Evolutionary conservation across 2,329 filamentous ascomycete species (phyloP), one percentile per base, ranked within the genome.

Genomic region (Blastomyces parvus): DNA sequence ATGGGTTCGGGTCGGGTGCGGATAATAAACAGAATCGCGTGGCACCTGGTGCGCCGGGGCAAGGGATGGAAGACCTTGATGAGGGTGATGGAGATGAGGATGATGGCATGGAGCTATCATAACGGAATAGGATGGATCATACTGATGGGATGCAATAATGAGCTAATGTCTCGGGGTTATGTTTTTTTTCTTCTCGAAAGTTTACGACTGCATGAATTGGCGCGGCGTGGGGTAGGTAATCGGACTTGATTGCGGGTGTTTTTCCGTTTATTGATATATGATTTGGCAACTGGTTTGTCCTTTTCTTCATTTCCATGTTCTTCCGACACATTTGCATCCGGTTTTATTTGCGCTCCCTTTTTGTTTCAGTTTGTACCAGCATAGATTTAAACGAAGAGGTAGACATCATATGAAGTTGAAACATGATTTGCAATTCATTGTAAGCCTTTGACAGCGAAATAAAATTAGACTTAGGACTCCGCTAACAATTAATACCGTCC

Each of bases 1-100:
- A 80, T n/a, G 74, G 76, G 63, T 74, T 78, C 65, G 80, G 75
- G 64, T 69, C 66, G 53, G 67, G 69, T 48, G 67, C 69, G 53
- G 72, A 73, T 53, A 63, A 65, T 11, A 77, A 76, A 60, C 69
- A 69, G 40, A 67, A 71, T 52, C 72, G 68, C 30, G 64, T 72
- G 30, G 30, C 58, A 69, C 67, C 40, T 64, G 52, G 27, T 55
- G 72, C 22, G 64, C 59, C 59, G 69, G 69, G 33, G 70, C 67
- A 33, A 69, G 14, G 65, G 67, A 65, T 67, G 36, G 76, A 69
- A 52, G 71, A 74, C n/a, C 66, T 69, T 36, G 72, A 79, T 33
- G 79, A 80, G 38, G 69, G 75, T 38, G 79, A 80, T n/a, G 74
- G 66, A 1, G 79, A 80, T 58, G 78, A 80, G 38, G 75, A 77